These are phyloP conservation scores for Niveomyces coronatus DNA, from an alignment of 2,329 filamentous ascomycete species.

Conservation along the genomic window DNA sequence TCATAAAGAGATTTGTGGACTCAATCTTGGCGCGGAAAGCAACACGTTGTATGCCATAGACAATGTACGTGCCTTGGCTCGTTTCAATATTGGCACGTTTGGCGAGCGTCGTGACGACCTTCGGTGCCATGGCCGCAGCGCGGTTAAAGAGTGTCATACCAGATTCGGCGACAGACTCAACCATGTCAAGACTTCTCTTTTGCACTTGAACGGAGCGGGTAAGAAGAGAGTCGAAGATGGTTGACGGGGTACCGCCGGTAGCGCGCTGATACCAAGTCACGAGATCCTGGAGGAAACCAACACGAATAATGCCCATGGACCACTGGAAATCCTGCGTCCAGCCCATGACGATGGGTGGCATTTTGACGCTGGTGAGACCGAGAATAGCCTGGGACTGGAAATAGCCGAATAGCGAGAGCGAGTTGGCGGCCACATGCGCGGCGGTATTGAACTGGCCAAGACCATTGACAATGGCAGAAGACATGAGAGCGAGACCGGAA, in stretches of 20 bases:
- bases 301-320: conserved; percentile 90
- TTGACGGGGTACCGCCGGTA: conserved; percentile 77
- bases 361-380: conserved; percentile 68
- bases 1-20: conserved; percentile 86
- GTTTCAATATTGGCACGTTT: conserved; percentile 47
- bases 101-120: conserved; percentile 32
- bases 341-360: conserved; percentile 79
- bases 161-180: conserved; percentile 23
- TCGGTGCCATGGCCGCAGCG: conserved; percentile 32
- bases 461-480: conserved; percentile 82
- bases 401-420: conserved; percentile 83
- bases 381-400: conserved; percentile 92
- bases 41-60: conserved; percentile 80
- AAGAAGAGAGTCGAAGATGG: conserved; percentile 64
- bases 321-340: conserved; percentile 99
- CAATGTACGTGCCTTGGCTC: conserved; percentile 45
- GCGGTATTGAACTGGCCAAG: conserved; percentile 90
- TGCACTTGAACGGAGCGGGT: conserved; percentile 73
- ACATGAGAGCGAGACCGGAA: conserved; percentile 70
- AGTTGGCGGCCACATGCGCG: conserved; percentile 87
- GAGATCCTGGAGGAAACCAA: conserved; percentile 75
- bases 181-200: conserved; percentile 36
- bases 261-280: conserved; percentile 94
- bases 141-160: conserved; percentile 41
- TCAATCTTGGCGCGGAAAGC: conserved; percentile 82